phyloP scores from a whole-genome alignment of 768 basidiomycete genomes.

The Rubroboletus satanas region DNA sequence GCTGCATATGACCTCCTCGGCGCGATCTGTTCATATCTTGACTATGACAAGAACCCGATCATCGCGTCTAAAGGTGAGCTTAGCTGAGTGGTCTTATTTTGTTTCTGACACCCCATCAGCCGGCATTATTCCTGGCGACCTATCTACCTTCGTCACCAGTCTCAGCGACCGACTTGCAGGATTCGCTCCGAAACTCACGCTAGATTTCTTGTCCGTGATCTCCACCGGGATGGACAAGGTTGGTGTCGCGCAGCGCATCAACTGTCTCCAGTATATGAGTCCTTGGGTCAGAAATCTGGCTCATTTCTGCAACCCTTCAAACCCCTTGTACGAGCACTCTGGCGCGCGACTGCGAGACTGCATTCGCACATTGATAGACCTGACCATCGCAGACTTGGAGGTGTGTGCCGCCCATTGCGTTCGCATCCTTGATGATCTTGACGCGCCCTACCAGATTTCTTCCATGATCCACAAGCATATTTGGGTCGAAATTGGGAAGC shows the following conservation, averaged over 20 bases:
- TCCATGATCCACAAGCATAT: constrained; percentile 66
- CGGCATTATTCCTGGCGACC: constrained; percentile 66
- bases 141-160: constrained; percentile 54
- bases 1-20: constrained; percentile 79
- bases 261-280: constrained; percentile 75
- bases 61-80: constrained; percentile 64
- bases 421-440: neutral
- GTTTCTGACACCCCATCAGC: constrained; percentile 37
- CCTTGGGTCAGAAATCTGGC: constrained; percentile 87
- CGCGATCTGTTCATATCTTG: constrained; percentile 72
- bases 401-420: constrained; percentile 41
- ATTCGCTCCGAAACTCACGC: constrained; percentile 76
- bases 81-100: neutral
- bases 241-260: constrained; percentile 52
- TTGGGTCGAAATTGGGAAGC: constrained; percentile 72
- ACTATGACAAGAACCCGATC: constrained; percentile 69
- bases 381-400: constrained; percentile 69
- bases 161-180: constrained; percentile 70
- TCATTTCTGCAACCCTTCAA: constrained; percentile 64
- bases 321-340: constrained; percentile 64
- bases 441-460: constrained; percentile 46
- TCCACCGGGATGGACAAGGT: constrained; percentile 56
- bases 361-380: constrained; percentile 71
- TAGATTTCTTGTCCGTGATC: constrained; percentile 89
- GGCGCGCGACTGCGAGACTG: constrained; percentile 77